Base-by-base conservation (phyloP, 2,329 filamentous ascomycete species). In the Cryphonectria naterciae region DNA sequence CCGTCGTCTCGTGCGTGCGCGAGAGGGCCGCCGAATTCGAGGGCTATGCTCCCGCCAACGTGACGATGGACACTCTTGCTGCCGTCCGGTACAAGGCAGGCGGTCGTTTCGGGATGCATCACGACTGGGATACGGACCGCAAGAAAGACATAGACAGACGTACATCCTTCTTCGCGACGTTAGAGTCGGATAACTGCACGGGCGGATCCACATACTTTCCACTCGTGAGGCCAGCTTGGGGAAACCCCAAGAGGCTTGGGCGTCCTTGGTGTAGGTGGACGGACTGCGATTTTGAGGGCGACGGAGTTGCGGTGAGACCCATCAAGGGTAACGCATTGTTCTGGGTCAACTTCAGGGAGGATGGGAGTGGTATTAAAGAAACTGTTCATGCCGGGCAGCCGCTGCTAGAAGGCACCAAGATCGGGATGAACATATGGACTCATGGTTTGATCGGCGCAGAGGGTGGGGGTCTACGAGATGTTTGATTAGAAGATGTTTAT, bases 391-490 rank as follows among this genome's bases (percentile, higher is more conserved):
- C 56, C 35, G 56, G 56, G 10, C 56, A 60, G 56, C 56, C 56
- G 32, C 56, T 60, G 56, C 56, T 75, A 52, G 79, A 82, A 70
- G 86, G 86, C 8, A 80, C 80, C 67, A 88, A 88, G 77, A 82
- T 88, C 70, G 86, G 86, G 4, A 72, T 88, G 74, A 88, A 88
- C 72, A 87, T 88, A 58, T 88, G 86, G 86, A 87, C 84, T 70
- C 86, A 80, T 78, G 79, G 79, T 32, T 35, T 60, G 35, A 37
- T 60, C 32, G 56, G 56, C 19, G 56, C 56, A 37, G 56, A 60
- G 56, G 56, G 56, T n/a, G 56, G 56, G 17, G 56, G 56, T 28
- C 28, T 60, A 37, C 56, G 56, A 60, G 56, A 60, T n/a, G 32
- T 22, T 19, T 60, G 56, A 60, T 19, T 60, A 37, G 35, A 10